phyloP scores from a whole-genome alignment of 345 rosid genomes.

The Eutrema heterophyllum region DNA sequence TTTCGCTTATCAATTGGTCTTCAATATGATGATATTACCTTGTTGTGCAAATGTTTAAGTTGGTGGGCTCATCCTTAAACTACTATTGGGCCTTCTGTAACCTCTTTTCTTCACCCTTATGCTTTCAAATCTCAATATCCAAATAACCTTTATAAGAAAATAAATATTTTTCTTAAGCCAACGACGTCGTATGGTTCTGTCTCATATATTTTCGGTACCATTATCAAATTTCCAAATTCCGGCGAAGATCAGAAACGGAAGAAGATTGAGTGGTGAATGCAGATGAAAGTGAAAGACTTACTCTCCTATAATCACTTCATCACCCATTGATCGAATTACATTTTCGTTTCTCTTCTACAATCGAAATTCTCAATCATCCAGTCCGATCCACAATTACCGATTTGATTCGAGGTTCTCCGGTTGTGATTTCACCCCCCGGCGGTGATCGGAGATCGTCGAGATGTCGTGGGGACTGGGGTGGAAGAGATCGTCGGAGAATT shows the following conservation, averaged over 20 bases:
- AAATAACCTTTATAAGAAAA: background rate
- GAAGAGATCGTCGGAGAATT: conserved; percentile 84
- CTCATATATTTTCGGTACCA: background rate
- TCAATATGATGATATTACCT: no score
- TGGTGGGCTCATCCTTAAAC: background rate
- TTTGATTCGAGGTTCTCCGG: background rate
- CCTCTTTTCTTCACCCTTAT: background rate
- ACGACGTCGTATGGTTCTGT: background rate
- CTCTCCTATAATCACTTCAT: background rate
- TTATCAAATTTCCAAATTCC: background rate
- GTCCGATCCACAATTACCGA: background rate
- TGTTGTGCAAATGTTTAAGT: no score
- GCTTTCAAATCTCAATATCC: background rate
- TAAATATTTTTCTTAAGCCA: background rate
- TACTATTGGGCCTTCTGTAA: background rate
- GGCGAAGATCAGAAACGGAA: conserved; percentile 16
- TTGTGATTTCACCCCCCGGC: background rate
- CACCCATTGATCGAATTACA: background rate
- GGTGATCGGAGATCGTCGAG: conserved; percentile 25
- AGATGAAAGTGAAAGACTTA: background rate
- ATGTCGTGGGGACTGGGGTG: conserved; percentile 99
- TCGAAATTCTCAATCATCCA: background rate
- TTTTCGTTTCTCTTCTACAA: background rate
- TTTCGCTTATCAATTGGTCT: no score
- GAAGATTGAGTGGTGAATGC: background rate